Conservation (phyloP, 2,329 filamentous ascomycete species). For the Pestalotiopsis sp. region DNA sequence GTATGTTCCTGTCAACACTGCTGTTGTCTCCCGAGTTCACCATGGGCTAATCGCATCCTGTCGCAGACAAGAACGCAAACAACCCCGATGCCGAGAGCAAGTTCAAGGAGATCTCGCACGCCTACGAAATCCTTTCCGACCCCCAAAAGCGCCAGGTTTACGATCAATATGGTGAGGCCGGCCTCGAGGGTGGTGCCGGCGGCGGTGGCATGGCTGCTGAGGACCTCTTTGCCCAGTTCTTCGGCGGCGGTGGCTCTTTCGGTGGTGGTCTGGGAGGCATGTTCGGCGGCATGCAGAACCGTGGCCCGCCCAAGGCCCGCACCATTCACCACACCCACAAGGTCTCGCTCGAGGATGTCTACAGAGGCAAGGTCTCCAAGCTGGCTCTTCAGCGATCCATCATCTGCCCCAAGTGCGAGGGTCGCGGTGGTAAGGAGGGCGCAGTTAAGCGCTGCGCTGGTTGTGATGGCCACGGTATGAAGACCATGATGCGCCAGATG, state of each 20-base stretch:
- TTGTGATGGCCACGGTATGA: slow-evolving; percentile 95
- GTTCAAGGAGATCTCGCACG: slow-evolving; percentile 96
- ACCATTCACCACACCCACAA: slow-evolving; percentile 99
- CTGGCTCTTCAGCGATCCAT: slow-evolving; percentile 95
- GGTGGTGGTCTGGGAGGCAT: slow-evolving; percentile 79
- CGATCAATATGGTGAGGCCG: slow-evolving; percentile 97
- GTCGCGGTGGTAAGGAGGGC: slow-evolving; percentile 94
- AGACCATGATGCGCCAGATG: slow-evolving; percentile 99
- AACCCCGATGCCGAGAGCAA: slow-evolving; percentile 94
- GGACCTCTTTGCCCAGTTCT: slow-evolving; percentile 97
- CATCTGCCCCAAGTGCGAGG: slow-evolving; percentile 93
- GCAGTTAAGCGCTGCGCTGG: slow-evolving; percentile 91
- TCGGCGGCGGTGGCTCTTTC: slow-evolving; percentile 73
- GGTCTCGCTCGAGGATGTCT: slow-evolving; percentile 96
- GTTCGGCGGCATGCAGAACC: slow-evolving; percentile 73
- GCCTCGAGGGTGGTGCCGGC: slow-evolving; percentile 83
- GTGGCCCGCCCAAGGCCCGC: slow-evolving; percentile 83
- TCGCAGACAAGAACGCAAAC: slow-evolving; percentile 89
- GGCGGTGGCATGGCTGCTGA: slow-evolving; percentile 91
- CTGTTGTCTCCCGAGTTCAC: neutral
- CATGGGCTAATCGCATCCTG: slow-evolving; percentile 19
- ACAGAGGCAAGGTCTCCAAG: slow-evolving; percentile 97
- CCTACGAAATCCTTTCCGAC: slow-evolving; percentile 94
- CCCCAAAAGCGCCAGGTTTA: slow-evolving; percentile 89
- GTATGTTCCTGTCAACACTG: slow-evolving; percentile 51